A percentile compares a stretch with the other conserved stretches of the same genome.
Conservation (phyloP, 1,139 yeast species). For the Magnusiomyces suaveolens region DNA sequence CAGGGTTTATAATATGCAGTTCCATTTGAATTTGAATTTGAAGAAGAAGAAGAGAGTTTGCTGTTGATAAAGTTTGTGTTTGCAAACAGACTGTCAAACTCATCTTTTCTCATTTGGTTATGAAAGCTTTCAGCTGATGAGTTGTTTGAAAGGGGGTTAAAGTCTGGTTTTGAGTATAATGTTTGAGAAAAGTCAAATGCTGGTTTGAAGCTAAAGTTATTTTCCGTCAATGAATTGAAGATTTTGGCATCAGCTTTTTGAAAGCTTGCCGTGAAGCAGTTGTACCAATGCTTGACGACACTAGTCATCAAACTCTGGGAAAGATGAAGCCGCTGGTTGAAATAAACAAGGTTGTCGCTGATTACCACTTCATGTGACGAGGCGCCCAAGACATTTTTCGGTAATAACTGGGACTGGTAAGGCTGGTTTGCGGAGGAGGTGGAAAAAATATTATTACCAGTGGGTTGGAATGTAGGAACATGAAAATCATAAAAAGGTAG, state of each 20-base stretch:
- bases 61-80: not conserved
- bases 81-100: not conserved
- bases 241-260: constrained; percentile 1
- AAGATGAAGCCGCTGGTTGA: not conserved
- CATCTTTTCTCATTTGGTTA: not conserved
- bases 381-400: not conserved
- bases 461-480: not conserved
- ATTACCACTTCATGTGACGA: not conserved
- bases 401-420: not conserved
- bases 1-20: constrained; percentile 3
- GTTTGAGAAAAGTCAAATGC: not conserved
- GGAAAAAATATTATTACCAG: not conserved
- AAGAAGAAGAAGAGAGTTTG: not conserved
- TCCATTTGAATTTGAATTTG: not conserved
- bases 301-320: constrained; percentile 2
- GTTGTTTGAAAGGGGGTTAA: not conserved
- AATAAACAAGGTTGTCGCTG: constrained; percentile 1
- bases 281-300: constrained; percentile 4
- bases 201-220: constrained; percentile 2
- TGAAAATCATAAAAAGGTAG: not conserved
- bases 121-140: not conserved
- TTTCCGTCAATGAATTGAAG: not conserved
- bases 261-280: not conserved
- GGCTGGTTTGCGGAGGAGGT: not conserved
- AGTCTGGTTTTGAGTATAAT: not conserved